Base-by-base conservation (phyloP, 805 yeast genomes). In the Monosporozyma unispora region DNA sequence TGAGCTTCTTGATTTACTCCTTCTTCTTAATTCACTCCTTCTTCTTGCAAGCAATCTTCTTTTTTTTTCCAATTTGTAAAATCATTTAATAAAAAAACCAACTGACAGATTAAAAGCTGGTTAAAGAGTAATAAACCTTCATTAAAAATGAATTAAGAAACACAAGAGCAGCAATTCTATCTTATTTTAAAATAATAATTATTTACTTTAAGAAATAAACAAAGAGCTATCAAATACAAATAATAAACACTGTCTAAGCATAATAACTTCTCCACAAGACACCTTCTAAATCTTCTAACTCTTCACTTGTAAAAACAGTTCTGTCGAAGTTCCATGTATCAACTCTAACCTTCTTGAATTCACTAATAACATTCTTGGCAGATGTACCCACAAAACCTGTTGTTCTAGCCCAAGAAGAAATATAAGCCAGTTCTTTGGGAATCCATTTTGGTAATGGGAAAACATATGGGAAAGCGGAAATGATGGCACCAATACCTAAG, bases 311-410 rank as follows among this genome's bases (percentile, higher is more conserved):
- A 64, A 93, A 93, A 14, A 78, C 79, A 56, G 74, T 74, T 53
- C 84, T 77, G 63, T 93, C 99, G 51, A 88, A 78, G 57, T 86
- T 95, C 99, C 99, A 93, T 0, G 97, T 88, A 59, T 93, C 99
- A 51, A 90, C 95, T 56, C 98, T 78, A 4, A 87, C 81, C 70
- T 89, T 89, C 65, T 90, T 91, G 70, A 93, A 93, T 54, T 81
- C 83, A 54, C 95, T 82, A 48, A 93, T 73, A 1, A 79, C 76
- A 25, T 81, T 82, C 66, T 91, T 91, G 5, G 96, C 95, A 1
- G 95, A 77, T 50, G 82, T 78, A 1, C 96, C 96, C 27, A 86
- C 80, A 45, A 81, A 62, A 8, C 97, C 97, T n/a, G 82, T 82
- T 18, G 85, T 77, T 14, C 84, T 79, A 3, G 88, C 82, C 62